Evolutionary conservation across 306 rosid species (phyloP).

Genomic region (Rosa lucieae): DNA sequence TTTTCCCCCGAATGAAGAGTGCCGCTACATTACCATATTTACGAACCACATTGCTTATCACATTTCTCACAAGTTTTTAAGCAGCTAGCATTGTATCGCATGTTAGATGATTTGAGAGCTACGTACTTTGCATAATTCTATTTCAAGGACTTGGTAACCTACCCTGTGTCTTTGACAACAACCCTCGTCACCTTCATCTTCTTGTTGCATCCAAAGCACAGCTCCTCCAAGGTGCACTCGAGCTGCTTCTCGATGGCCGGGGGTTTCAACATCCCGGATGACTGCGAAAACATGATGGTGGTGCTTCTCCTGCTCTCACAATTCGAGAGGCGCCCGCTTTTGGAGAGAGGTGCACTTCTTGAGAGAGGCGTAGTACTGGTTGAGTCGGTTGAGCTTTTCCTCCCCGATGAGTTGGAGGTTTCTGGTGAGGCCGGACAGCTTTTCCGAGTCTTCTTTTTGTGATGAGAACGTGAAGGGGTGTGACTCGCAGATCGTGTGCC

Average conservation of each 20-base stretch:
- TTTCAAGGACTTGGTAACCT: slow-evolving; percentile 16
- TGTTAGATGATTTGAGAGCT: too few relatives aligned
- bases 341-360: neutral
- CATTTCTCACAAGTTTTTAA: neutral
- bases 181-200: slow-evolving; percentile 65
- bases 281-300: slow-evolving; percentile 72
- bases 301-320: slow-evolving; percentile 27
- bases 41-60: neutral
- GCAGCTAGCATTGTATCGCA: too few relatives aligned
- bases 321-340: slow-evolving; percentile 3
- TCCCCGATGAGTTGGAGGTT: neutral
- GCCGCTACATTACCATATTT: neutral
- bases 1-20: too few relatives aligned
- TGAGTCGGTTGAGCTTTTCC: neutral
- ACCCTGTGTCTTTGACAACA: slow-evolving; percentile 54
- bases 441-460: slow-evolving; percentile 4
- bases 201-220: slow-evolving; percentile 80
- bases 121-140: neutral
- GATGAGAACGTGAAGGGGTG: neutral
- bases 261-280: slow-evolving; percentile 71
- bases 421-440: slow-evolving; percentile 12
- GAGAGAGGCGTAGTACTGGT: neutral
- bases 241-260: slow-evolving; percentile 63
- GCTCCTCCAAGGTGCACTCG: slow-evolving; percentile 81
- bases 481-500: neutral